phyloP scores from a whole-genome alignment of 1,284 basidiomycete species.

The Phylloboletellus chloephorus region DNA sequence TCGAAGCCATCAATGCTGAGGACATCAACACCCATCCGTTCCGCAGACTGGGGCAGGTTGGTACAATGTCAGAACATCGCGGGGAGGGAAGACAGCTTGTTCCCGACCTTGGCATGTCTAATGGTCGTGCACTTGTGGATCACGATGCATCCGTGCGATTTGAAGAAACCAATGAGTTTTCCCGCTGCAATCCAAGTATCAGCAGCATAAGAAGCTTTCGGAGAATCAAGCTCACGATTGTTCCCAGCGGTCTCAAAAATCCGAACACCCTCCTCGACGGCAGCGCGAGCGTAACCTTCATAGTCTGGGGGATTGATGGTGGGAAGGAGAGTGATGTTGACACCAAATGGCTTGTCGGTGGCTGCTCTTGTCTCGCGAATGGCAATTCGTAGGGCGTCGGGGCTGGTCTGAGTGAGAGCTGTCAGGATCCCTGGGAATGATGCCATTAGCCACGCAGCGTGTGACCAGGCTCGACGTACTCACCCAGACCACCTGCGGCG shows the following conservation, averaged over 20 bases:
- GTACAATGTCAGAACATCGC: conserved; percentile 2
- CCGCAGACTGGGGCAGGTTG: conserved; percentile 46
- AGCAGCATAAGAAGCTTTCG: neutral
- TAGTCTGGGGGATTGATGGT: conserved; percentile 92
- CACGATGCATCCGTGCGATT: conserved; percentile 70
- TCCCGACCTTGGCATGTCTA: conserved; percentile 71
- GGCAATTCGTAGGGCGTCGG: conserved; percentile 78
- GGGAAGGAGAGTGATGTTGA: conserved; percentile 89
- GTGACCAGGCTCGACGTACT: conserved; percentile 14
- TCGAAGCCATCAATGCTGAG: conserved; percentile 88
- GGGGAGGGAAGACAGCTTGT: neutral
- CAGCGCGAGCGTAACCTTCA: conserved; percentile 72
- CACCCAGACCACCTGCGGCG: conserved; percentile 81
- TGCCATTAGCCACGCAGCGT: conserved; percentile 1
- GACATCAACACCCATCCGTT: conserved; percentile 77
- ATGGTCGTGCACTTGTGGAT: conserved; percentile 92
- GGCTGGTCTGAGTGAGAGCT: conserved; percentile 82
- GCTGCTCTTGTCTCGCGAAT: conserved; percentile 73
- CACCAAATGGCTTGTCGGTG: conserved; percentile 79
- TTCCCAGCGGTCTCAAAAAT: conserved; percentile 95
- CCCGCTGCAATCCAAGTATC: conserved; percentile 46
- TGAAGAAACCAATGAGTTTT: conserved; percentile 77
- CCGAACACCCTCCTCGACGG: conserved; percentile 82
- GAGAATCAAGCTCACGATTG: conserved; percentile 53
- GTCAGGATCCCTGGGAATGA: conserved; percentile 67